Percentiles rank a stretch among this genome's conserved stretches.
phyloP scores from a whole-genome alignment of 257 asterid genomes.

The Phtheirospermum japonicum region DNA sequence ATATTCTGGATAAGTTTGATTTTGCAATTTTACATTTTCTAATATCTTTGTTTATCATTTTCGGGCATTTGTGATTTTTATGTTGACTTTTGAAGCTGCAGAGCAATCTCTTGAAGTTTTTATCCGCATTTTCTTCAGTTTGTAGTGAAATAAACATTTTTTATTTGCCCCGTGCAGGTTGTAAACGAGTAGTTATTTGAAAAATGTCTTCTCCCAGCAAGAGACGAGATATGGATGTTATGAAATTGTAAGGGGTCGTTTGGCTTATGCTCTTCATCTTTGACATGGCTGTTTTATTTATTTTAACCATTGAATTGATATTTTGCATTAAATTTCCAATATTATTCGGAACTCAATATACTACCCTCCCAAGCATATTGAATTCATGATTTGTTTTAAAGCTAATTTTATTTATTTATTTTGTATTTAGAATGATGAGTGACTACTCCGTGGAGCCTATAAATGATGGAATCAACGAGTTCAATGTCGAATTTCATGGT shows the following conservation, averaged over 20 bases:
- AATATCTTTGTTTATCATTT: background rate
- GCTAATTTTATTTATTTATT: conserved; percentile 7
- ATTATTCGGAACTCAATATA: background rate
- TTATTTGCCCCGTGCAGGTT: background rate
- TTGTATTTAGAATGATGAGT: conserved; percentile 80
- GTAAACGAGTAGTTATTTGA: background rate
- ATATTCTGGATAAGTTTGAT: background rate
- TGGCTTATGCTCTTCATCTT: background rate
- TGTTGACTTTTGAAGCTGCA: background rate
- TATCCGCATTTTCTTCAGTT: background rate
- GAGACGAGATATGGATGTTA: conserved; percentile 95
- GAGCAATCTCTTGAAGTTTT: background rate
- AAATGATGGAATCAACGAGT: conserved; percentile 80
- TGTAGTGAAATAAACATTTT: background rate
- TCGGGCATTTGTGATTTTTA: background rate
- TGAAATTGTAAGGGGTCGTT: conserved; percentile 68
- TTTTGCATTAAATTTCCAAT: background rate
- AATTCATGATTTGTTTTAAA: background rate
- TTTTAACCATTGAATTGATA: background rate
- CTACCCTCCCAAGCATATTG: background rate
- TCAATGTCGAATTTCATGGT: conserved; percentile 85
- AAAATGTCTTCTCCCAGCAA: conserved; percentile 92
- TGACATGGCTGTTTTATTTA: background rate
- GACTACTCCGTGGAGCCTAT: conserved; percentile 84
- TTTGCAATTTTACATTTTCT: background rate